These are phyloP conservation scores for Thelephora ganbajun DNA, from an alignment of 768 basidiomycete species.

Conservation along the genomic window DNA sequence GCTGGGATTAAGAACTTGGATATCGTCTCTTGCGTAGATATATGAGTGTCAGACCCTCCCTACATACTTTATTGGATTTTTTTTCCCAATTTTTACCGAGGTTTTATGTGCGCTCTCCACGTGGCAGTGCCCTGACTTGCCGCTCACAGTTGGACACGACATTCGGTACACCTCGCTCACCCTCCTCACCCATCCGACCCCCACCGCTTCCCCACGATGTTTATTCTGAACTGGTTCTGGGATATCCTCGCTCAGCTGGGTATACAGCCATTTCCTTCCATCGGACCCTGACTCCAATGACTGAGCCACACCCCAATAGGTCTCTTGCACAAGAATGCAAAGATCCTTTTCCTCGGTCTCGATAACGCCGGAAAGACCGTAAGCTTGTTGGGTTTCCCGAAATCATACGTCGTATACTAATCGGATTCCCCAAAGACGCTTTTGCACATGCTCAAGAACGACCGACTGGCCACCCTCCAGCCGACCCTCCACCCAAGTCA, in stretches of 20 bases:
- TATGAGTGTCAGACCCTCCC: conserved; percentile 45
- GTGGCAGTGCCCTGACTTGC: background rate
- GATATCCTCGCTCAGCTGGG: conserved; percentile 89
- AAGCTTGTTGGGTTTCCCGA: conserved; percentile 13
- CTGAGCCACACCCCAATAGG: conserved; percentile 28
- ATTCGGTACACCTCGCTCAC: conserved; percentile 1
- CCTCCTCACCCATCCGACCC: conserved; percentile 5
- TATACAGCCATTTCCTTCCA: conserved; percentile 23
- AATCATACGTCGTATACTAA: background rate
- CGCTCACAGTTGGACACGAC: conserved; percentile 1
- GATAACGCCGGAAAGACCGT: conserved; percentile 99
- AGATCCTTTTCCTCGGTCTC: conserved; percentile 96
- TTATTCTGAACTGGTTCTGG: conserved; percentile 93
- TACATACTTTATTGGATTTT: conserved; percentile 23
- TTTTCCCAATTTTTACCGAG: background rate
- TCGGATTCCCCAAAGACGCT: conserved; percentile 51
- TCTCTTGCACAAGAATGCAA: conserved; percentile 94
- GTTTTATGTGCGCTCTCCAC: background rate
- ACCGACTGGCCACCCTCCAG: conserved; percentile 91
- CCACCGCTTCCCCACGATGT: conserved; percentile 37
- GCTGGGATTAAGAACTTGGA: conserved; percentile 49
- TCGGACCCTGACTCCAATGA: background rate
- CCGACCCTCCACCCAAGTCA: conserved; percentile 96
- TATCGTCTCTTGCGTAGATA: conserved; percentile 19
- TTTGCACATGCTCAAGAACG: conserved; percentile 99